Percentiles rank a stretch among this genome's conserved stretches.
Conservation (phyloP, 2,329 filamentous ascomycete species). For the Aspergillus ruber region DNA sequence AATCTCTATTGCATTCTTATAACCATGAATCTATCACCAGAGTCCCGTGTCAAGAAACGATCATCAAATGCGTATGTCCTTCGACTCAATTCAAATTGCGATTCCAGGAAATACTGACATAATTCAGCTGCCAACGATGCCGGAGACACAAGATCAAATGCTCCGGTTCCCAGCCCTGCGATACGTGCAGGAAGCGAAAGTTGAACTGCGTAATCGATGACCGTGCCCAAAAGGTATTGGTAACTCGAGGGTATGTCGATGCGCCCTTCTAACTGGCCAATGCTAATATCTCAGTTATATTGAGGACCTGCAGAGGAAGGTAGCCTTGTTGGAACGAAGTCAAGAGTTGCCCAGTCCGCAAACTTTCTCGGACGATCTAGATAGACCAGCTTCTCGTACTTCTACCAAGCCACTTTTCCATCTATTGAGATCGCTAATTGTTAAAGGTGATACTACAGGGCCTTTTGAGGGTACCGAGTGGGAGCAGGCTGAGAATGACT, state of each 20-base stretch:
- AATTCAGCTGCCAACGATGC: constrained; percentile 40
- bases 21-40: constrained; percentile 8
- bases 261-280: constrained; percentile 1
- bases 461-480: too few species aligned
- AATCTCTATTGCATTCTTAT: neutral
- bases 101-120: neutral
- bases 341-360: constrained; percentile 11
- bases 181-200: constrained; percentile 40
- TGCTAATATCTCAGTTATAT: constrained; percentile 24
- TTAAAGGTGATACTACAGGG: too few species aligned
- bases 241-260: constrained; percentile 40
- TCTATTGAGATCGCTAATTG: too few species aligned
- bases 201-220: constrained; percentile 40
- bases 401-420: too few species aligned
- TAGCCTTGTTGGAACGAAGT: constrained; percentile 15
- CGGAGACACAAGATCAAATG: constrained; percentile 44
- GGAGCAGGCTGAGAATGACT: constrained; percentile 10
- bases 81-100: neutral
- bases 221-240: constrained; percentile 44
- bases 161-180: constrained; percentile 38
- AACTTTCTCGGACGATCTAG: constrained; percentile 3
- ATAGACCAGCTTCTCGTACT: too few species aligned
- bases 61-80: constrained; percentile 27
- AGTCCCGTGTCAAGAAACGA: constrained; percentile 23
- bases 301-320: constrained; percentile 29